Base-by-base conservation (phyloP, 257 asterid genomes). In the Solanum pimpinellifolium region DNA sequence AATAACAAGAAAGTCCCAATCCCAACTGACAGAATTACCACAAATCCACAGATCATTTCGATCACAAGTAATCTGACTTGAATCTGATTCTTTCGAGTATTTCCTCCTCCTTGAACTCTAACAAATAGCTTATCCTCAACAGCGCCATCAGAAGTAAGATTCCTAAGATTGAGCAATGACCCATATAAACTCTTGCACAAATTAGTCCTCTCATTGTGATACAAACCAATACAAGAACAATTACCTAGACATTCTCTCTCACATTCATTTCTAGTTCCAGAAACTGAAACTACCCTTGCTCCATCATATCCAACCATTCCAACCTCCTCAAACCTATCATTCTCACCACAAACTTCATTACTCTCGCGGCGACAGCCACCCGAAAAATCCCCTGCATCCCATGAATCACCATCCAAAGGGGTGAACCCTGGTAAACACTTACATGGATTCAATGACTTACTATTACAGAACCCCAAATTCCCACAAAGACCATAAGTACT, bases 181-280 rank as follows among this genome's bases (percentile, higher is more conserved):
- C 96, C 97, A 33, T 89, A 94, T 52, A 95, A 75, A 87, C 91
- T 94, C 93, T 88, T 92, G 90, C 98, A 94, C 60, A 90, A 80
- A 86, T 90, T 92, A 86, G 70, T 89, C 74, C 86, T 88, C 65
- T 86, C 86, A 72, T 92, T 92, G 69, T 93, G 93, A 90, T 87
- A 88, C 31, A 96, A 91, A 74, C 96, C 98, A 82, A 93, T 78
- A 66, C 98, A 94, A 7, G 98, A 93, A 91, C 98, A 96, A 89
- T 94, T 93, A 69, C 87, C 84, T 74, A 94, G 86, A 86, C 98
- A 96, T 5, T 75, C 81, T 11, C 72, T 88, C 41, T 93, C 96
- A 88, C 98, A 96, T 86, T 81, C 90, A 52, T 89, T 90, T 87
- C 93, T 88, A 88, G 91, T 88, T 88, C 92, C 93, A 77, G 89